phyloP scores from a whole-genome alignment of 2,329 filamentous ascomycete species.

The Phyllosticta paracitricarpa region DNA sequence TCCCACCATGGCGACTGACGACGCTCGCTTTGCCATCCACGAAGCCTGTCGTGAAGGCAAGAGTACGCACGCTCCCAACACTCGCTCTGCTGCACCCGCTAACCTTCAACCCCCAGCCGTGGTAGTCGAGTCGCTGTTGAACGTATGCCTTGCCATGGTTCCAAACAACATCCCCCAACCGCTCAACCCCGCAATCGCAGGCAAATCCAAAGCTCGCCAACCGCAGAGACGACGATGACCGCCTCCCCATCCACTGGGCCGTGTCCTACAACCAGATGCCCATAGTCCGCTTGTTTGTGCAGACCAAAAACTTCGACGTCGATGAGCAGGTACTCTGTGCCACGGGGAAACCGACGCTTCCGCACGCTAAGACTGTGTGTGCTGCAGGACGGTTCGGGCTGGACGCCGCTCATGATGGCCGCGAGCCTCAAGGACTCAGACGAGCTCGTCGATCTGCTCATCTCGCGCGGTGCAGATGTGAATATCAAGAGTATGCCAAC shows the following conservation, averaged over 20 bases:
- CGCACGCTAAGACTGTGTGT: background rate
- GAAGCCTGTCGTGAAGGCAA: slow-evolving; percentile 77
- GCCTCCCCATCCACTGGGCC: slow-evolving; percentile 90
- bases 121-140: slow-evolving; percentile 64
- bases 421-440: slow-evolving; percentile 65
- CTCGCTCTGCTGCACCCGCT: background rate
- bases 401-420: slow-evolving; percentile 79
- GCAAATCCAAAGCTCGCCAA: slow-evolving; percentile 69
- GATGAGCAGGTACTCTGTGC: slow-evolving; percentile 59
- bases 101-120: slow-evolving; percentile 39
- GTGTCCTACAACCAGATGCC: slow-evolving; percentile 69
- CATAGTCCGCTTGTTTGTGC: slow-evolving; percentile 63
- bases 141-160: slow-evolving; percentile 39
- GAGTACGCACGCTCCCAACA: slow-evolving; percentile 43
- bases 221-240: slow-evolving; percentile 72
- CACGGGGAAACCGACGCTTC: background rate
- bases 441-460: slow-evolving; percentile 54
- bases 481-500: slow-evolving; percentile 56
- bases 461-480: slow-evolving; percentile 60
- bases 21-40: slow-evolving; percentile 70
- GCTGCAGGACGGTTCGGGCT: slow-evolving; percentile 60
- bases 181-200: slow-evolving; percentile 33
- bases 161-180: slow-evolving; percentile 8
- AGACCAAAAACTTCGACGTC: slow-evolving; percentile 66
- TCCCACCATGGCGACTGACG: slow-evolving; percentile 14